Evolutionary conservation across 164 flowering plant species (phyloP).

Genomic region (Dillenia turbinata): DNA sequence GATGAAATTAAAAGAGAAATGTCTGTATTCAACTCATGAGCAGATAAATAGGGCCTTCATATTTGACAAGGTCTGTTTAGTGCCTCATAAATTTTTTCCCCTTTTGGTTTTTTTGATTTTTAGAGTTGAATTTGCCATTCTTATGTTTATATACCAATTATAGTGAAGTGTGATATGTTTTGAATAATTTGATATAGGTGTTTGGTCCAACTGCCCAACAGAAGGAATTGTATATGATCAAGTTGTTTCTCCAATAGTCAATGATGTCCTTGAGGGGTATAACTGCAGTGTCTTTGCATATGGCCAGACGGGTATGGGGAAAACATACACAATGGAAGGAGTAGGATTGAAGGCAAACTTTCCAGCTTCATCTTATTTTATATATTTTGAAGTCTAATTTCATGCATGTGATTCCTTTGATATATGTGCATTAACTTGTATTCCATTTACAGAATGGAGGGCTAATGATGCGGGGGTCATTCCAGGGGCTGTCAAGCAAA

Average conservation of each 20-base stretch:
- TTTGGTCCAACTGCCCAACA: slow-evolving; percentile 82
- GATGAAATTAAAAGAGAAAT: slow-evolving; percentile 46
- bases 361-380: neutral
- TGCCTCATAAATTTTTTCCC: too few relatives aligned
- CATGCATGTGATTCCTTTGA: neutral
- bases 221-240: slow-evolving; percentile 62
- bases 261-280: slow-evolving; percentile 86
- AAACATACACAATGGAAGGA: slow-evolving; percentile 92
- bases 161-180: neutral
- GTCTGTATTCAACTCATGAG: slow-evolving; percentile 39
- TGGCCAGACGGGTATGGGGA: slow-evolving; percentile 88
- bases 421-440: neutral
- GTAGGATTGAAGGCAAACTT: slow-evolving; percentile 66
- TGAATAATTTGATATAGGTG: slow-evolving; percentile 37
- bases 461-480: slow-evolving; percentile 78
- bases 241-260: slow-evolving; percentile 69
- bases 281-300: slow-evolving; percentile 89
- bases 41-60: slow-evolving; percentile 46
- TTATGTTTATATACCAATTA: neutral
- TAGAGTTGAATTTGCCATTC: too few relatives aligned
- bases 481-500: slow-evolving; percentile 76
- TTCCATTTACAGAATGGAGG: slow-evolving; percentile 56
- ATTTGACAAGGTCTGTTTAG: slow-evolving; percentile 40
- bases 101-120: too few relatives aligned
- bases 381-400: neutral